phyloP scores from a whole-genome alignment of 2,329 filamentous ascomycete species.

The Herpotrichia juniperi region DNA sequence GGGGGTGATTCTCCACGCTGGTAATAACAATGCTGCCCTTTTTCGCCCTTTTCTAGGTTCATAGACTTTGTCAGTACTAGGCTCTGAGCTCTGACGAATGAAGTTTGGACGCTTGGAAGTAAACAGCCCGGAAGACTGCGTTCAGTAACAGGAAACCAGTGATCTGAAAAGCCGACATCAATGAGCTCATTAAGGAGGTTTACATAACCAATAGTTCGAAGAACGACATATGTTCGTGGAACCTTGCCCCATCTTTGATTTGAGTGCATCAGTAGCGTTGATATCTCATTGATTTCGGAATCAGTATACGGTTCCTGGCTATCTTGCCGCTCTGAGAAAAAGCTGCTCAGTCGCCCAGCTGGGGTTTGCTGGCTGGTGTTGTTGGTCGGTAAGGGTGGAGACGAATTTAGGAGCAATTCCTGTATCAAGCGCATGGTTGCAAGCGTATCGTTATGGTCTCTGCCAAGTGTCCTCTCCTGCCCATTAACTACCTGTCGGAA shows the following conservation, averaged over 20 bases:
- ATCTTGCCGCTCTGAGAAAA: conserved; percentile 1
- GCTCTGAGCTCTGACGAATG: conserved; percentile 16
- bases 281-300: conserved; percentile 13
- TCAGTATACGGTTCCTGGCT: conserved; percentile 4
- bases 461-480: conserved; percentile 1
- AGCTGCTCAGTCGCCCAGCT: conserved; percentile 1
- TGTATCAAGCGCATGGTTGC: conserved; percentile 3
- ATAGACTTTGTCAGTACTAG: conserved; percentile 31
- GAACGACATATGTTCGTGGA: conserved; percentile 32
- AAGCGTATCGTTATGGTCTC: conserved; percentile 6
- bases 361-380: background rate
- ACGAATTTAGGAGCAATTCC: conserved; percentile 1
- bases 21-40: conserved; percentile 30
- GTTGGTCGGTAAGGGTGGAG: background rate
- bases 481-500: background rate
- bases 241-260: conserved; percentile 18
- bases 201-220: conserved; percentile 27
- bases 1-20: conserved; percentile 21
- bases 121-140: conserved; percentile 19
- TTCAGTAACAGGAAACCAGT: conserved; percentile 30
- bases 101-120: background rate
- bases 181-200: conserved; percentile 29
- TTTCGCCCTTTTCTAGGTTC: conserved; percentile 30
- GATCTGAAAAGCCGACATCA: conserved; percentile 27
- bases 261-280: conserved; percentile 9